phyloP scores from a whole-genome alignment of 345 rosid species.

The Conringia planisiliqua region DNA sequence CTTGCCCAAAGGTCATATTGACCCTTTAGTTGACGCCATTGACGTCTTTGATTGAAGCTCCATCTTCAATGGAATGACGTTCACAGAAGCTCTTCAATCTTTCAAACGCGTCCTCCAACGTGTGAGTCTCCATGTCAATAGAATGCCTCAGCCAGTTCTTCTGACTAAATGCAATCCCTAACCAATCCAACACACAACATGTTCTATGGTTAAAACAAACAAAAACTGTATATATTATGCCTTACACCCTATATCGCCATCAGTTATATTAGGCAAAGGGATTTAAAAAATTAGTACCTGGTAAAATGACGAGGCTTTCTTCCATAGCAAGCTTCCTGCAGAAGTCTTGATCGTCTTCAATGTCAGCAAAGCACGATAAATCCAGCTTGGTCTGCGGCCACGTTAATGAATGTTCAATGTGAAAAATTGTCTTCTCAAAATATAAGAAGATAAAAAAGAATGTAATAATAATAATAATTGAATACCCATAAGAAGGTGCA shows the following conservation, averaged over 20 bases:
- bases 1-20: background rate
- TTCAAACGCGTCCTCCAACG: conserved; percentile 22
- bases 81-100: conserved; percentile 25
- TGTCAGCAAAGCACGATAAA: background rate
- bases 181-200: background rate
- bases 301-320: conserved; percentile 26
- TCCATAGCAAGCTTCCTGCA: conserved; percentile 27
- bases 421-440: background rate
- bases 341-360: conserved; percentile 25
- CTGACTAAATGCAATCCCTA: conserved; percentile 58
- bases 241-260: background rate
- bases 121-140: conserved; percentile 20
- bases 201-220: background rate
- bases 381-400: conserved; percentile 4
- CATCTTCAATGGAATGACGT: background rate
- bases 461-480: background rate
- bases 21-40: conserved; percentile 18
- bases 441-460: background rate
- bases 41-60: background rate
- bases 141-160: conserved; percentile 27
- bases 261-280: background rate
- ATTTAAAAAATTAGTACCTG: conserved; percentile 19
- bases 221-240: background rate
- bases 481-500: conserved; percentile 69
- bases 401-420: background rate